These are phyloP conservation scores for Apiospora rasikravindrae DNA, from an alignment of 2,329 filamentous ascomycete species.

Conservation along the genomic window DNA sequence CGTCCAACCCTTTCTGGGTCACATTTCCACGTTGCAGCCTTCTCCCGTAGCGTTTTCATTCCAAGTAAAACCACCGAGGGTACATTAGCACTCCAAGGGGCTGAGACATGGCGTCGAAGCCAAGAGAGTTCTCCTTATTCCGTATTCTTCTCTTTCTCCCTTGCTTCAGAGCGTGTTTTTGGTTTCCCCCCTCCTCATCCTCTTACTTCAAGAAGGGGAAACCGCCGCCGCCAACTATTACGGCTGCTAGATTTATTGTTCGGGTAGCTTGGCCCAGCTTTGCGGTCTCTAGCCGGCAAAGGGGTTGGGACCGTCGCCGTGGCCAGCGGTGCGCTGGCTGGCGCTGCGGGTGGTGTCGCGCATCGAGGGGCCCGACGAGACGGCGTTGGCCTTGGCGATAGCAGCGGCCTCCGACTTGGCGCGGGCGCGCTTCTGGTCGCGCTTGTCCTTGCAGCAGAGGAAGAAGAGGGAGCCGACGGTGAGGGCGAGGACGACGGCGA, in stretches of 20 bases:
- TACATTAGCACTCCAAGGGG: not conserved
- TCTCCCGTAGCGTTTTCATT: not conserved
- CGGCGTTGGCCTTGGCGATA: conserved; percentile 48
- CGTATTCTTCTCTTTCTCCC: not conserved
- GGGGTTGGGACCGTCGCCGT: conserved; percentile 5
- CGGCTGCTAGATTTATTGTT: not conserved
- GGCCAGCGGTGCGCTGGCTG: not conserved
- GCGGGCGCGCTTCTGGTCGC: conserved; percentile 47
- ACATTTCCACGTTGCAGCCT: not conserved
- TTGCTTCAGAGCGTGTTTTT: not conserved
- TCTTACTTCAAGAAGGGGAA: not conserved
- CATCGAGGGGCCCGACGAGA: conserved; percentile 5
- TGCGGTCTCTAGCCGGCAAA: conserved; percentile 10
- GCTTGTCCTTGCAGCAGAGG: conserved; percentile 58
- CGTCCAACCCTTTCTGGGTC: not conserved
- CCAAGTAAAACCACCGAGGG: not conserved
- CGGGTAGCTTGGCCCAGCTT: not conserved
- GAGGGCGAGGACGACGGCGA: conserved; percentile 47
- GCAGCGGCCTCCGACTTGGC: conserved; percentile 56
- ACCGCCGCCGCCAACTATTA: not conserved
- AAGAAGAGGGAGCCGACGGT: conserved; percentile 50
- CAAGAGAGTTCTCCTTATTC: not conserved
- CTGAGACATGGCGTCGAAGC: not conserved
- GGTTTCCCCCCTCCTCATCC: not conserved
- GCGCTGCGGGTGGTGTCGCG: conserved; percentile 11